Evolutionary conservation across 352 stramenopile genomes (phyloP).

Genomic region (Phytopythium montanum): DNA sequence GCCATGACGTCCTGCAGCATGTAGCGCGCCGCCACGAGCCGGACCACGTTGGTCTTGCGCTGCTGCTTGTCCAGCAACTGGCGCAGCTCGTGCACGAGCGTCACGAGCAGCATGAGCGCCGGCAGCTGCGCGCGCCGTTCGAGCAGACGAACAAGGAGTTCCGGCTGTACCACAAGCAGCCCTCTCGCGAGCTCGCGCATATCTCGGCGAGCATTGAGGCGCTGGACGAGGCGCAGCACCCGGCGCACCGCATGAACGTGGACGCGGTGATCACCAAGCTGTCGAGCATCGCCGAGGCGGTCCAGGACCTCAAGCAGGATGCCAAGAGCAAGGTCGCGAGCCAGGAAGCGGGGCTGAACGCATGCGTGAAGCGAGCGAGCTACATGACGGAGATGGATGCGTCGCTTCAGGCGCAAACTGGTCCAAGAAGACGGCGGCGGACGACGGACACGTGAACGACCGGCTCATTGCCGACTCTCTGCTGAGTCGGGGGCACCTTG

Average conservation of each 20-base stretch:
- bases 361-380: constrained; percentile 35
- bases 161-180: constrained; percentile 76
- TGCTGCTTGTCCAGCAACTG: constrained; percentile 20
- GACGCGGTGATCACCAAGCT: constrained; percentile 55
- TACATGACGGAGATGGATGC: constrained; percentile 42
- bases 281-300: constrained; percentile 32
- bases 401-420: constrained; percentile 12
- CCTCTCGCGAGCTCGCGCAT: constrained; percentile 55
- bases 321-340: constrained; percentile 36
- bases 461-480: constrained; percentile 76
- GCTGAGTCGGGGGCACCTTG: constrained; percentile 56
- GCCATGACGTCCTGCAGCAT: constrained; percentile 21
- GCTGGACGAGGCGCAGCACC: constrained; percentile 54
- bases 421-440: constrained; percentile 3
- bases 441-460: constrained; percentile 24
- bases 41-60: constrained; percentile 11
- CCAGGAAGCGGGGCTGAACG: constrained; percentile 57
- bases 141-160: constrained; percentile 75
- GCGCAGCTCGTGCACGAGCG: constrained; percentile 2
- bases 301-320: constrained; percentile 44
- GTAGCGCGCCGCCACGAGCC: background rate
- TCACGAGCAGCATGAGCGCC: background rate
- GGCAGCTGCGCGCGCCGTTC: constrained; percentile 66
- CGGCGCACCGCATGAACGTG: constrained; percentile 54
- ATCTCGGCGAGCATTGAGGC: constrained; percentile 44